Base-by-base conservation (phyloP, 345 rosid species). In the Linum lewisii region DNA sequence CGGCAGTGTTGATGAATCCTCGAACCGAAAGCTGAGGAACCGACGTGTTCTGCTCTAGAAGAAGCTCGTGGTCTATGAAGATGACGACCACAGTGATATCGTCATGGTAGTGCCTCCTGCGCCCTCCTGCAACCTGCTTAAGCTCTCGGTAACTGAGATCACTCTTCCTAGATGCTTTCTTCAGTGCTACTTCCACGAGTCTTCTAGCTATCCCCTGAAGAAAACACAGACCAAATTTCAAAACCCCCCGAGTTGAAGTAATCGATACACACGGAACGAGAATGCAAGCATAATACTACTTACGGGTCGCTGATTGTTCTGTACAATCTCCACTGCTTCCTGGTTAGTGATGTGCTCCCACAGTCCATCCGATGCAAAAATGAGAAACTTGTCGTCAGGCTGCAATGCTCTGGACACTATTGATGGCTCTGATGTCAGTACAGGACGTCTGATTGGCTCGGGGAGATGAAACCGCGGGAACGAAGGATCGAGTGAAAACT, bases 341-440 rank as follows among this genome's bases (percentile, higher is more conserved):
- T 93, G 87, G 75, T 93, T 93, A 14, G 81, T 68, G 69, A 93
- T 61, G 49, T 82, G 84, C 51, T 86, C 99, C 97, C 97, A 93
- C 6, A 93, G 85, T 19, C 99, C 99, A 73, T 93, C 97, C 13
- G 99, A 93, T 29, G 99, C 99, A 58, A 93, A 89, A 66, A 93
- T 87, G 58, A 89, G 71, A 72, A 93, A 89, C 60, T 77, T 86
- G 51, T 93, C 97, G n/a, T 58, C 79, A 36, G 90, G 78, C 66
- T 63, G 82, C 51, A 93, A 64, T 19, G 60, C 80, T 76, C 99
- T 83, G 9, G 84, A 61, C 68, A 51, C 72, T 53, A 86, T 52
- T 7, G 85, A 76, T 36, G 97, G 99, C 57, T 83, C 91, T 53
- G 99, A 87, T 61, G 89, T 71, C 58, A 93, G 75, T 57, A 85